These are phyloP conservation scores for Coemansia sp. DNA, from an alignment of 192 early-diverging fungal genomes.

Conservation along the genomic window DNA sequence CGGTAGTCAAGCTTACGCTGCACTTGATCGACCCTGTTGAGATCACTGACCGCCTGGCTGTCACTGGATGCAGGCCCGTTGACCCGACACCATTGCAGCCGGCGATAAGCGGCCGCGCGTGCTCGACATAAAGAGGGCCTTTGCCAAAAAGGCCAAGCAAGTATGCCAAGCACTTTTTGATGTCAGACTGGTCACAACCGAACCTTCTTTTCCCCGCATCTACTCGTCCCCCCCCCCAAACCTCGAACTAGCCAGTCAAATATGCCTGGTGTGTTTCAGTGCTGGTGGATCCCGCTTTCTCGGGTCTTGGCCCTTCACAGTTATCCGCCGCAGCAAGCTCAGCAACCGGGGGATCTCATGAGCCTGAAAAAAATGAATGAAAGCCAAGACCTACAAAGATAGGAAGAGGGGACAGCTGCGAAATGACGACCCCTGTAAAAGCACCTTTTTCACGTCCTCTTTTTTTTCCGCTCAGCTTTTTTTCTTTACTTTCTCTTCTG, in stretches of 20 bases:
- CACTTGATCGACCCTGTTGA: slow-evolving; percentile 19
- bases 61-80: not conserved
- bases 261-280: slow-evolving; percentile 3
- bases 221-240: not conserved
- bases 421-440: not conserved
- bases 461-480: slow-evolving; percentile 5
- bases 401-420: not conserved
- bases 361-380: not conserved
- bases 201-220: not conserved
- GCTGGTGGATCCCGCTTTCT: not conserved
- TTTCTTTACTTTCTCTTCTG: slow-evolving; percentile 6
- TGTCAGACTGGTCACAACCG: not conserved
- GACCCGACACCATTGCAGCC: not conserved
- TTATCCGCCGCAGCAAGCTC: not conserved
- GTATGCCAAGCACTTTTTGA: not conserved
- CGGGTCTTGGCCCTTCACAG: not conserved
- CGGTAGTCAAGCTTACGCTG: slow-evolving; percentile 44
- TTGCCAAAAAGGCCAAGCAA: not conserved
- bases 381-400: slow-evolving; percentile 8
- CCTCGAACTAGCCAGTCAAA: slow-evolving; percentile 1
- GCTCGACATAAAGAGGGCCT: not conserved
- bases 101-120: not conserved
- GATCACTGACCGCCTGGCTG: not conserved
- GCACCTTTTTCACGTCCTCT: slow-evolving; percentile 1
- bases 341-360: not conserved